Percentiles rank a stretch among this genome's conserved stretches.
phyloP scores from a whole-genome alignment of 2,329 filamentous ascomycete genomes.

The Raffaelea albimanens region DNA sequence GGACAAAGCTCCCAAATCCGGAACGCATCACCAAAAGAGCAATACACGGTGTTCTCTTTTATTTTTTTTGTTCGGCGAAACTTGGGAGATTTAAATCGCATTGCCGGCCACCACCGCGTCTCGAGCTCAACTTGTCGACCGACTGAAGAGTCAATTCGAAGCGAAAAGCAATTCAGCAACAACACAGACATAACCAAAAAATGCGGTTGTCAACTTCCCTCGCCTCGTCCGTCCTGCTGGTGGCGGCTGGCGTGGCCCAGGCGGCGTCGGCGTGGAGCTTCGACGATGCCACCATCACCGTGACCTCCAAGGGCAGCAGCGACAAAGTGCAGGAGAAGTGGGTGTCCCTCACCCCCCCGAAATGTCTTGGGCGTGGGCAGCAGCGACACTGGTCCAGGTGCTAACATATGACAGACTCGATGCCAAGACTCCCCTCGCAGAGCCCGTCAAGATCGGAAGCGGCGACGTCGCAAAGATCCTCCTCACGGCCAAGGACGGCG shows the following conservation, averaged over 20 bases:
- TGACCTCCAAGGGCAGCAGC: slow-evolving; percentile 55
- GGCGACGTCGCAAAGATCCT: slow-evolving; percentile 71
- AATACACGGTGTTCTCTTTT: slow-evolving; percentile 11
- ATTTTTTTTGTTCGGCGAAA: background rate
- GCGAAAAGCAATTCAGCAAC: background rate
- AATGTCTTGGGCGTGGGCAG: background rate
- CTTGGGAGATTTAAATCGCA: no score
- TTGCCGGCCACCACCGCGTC: background rate
- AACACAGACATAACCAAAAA: slow-evolving; percentile 2
- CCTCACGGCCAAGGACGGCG: slow-evolving; percentile 71
- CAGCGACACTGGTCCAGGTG: background rate
- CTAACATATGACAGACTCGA: slow-evolving; percentile 43
- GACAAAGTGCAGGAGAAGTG: slow-evolving; percentile 54
- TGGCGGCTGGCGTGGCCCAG: slow-evolving; percentile 39
- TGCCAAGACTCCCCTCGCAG: slow-evolving; percentile 49
- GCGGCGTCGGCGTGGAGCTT: slow-evolving; percentile 61
- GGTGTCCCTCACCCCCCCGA: no score
- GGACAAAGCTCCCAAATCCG: background rate
- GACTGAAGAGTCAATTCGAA: background rate
- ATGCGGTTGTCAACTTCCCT: slow-evolving; percentile 33
- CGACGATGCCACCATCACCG: slow-evolving; percentile 59
- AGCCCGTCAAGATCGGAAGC: slow-evolving; percentile 54
- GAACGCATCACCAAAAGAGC: slow-evolving; percentile 4
- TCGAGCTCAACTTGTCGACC: background rate
- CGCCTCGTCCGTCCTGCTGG: slow-evolving; percentile 31